A percentile compares a stretch with the other conserved stretches of the same genome.
Evolutionary conservation across 2,329 filamentous ascomycete genomes (phyloP).

Genomic region (Exophiala viscosa): DNA sequence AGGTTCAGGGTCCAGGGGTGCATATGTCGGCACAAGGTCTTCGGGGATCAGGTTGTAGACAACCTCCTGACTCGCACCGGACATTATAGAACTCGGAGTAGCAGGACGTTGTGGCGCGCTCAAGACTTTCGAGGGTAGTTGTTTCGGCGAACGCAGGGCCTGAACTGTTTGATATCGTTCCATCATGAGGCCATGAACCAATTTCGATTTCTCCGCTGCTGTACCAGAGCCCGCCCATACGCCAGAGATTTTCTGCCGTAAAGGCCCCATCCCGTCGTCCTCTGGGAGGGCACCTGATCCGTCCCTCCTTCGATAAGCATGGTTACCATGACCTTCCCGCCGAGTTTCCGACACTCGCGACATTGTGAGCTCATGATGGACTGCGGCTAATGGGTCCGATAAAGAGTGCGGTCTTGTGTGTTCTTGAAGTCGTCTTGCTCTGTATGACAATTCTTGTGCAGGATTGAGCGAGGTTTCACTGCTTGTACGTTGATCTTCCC

Average conservation of each 20-base stretch:
- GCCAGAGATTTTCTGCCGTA: slow-evolving; percentile 64
- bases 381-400: slow-evolving; percentile 21
- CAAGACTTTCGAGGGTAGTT: slow-evolving; percentile 26
- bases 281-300: slow-evolving; percentile 55
- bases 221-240: slow-evolving; percentile 62
- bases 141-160: slow-evolving; percentile 25
- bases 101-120: slow-evolving; percentile 27
- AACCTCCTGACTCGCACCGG: slow-evolving; percentile 29
- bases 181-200: slow-evolving; percentile 68
- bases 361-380: slow-evolving; percentile 4
- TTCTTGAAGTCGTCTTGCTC: slow-evolving; percentile 23
- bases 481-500: slow-evolving; percentile 20
- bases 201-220: slow-evolving; percentile 63
- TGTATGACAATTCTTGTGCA: slow-evolving; percentile 22
- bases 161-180: slow-evolving; percentile 58
- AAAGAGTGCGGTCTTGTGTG: slow-evolving; percentile 19
- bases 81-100: slow-evolving; percentile 34
- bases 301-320: slow-evolving; percentile 23
- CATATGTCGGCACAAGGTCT: slow-evolving; percentile 66
- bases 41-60: slow-evolving; percentile 44
- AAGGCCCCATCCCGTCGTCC: slow-evolving; percentile 70
- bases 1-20: slow-evolving; percentile 40
- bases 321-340: slow-evolving; percentile 18
- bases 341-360: background rate
- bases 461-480: slow-evolving; percentile 29